phyloP scores from a whole-genome alignment of 2,329 filamentous ascomycete species.

The Epichloe coenophiala region DNA sequence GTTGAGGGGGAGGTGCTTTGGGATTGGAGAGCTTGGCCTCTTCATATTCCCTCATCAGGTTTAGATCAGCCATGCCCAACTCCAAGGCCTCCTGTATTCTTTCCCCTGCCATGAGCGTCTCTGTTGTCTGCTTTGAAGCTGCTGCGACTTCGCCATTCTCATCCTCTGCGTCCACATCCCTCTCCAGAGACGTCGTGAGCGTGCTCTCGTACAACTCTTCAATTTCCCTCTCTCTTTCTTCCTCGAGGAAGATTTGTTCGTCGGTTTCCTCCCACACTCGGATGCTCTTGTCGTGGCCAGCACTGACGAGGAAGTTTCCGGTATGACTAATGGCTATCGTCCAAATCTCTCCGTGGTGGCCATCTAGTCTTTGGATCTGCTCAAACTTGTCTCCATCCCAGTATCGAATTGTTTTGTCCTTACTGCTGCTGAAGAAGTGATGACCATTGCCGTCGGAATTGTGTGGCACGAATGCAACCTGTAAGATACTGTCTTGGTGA shows the following conservation, averaged over 20 bases:
- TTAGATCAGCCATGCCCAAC: conserved; percentile 72
- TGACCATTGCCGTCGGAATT: conserved; percentile 88
- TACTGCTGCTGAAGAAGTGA: conserved; percentile 89
- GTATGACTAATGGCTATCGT: conserved; percentile 71
- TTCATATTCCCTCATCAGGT: conserved; percentile 62
- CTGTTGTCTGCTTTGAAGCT: conserved; percentile 82
- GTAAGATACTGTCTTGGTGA: conserved; percentile 91
- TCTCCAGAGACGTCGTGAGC: conserved; percentile 71
- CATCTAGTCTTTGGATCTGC: conserved; percentile 86
- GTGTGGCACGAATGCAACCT: conserved; percentile 82
- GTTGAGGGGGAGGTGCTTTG: conserved; percentile 62
- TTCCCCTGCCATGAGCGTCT: conserved; percentile 92
- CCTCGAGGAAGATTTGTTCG: conserved; percentile 95
- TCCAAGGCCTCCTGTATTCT: conserved; percentile 88
- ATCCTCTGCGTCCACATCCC: conserved; percentile 45
- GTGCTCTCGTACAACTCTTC: conserved; percentile 94
- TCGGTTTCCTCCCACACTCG: conserved; percentile 94
- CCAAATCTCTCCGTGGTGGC: conserved; percentile 95
- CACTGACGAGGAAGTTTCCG: conserved; percentile 77
- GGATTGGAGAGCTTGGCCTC: conserved; percentile 55
- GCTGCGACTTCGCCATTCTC: conserved; percentile 61
- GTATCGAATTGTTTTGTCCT: conserved; percentile 85
- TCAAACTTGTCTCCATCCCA: conserved; percentile 99
- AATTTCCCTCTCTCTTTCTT: conserved; percentile 85
- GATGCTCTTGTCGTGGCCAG: conserved; percentile 94